These are phyloP conservation scores for Thyridium curvatum DNA, from an alignment of 2,329 filamentous ascomycete species.

Conservation along the genomic window DNA sequence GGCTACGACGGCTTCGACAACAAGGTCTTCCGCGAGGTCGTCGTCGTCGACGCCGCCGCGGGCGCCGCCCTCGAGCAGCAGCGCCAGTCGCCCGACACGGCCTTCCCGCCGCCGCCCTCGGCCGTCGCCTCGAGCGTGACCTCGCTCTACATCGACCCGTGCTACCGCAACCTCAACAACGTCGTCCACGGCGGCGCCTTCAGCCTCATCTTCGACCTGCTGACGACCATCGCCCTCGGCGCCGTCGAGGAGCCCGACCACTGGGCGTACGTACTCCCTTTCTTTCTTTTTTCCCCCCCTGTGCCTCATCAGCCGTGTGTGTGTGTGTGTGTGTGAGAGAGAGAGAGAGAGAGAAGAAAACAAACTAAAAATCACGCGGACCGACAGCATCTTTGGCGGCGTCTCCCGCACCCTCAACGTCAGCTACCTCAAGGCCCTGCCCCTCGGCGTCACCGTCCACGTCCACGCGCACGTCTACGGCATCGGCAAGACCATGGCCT, in stretches of 20 bases:
- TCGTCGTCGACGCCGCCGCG: slow-evolving; percentile 19
- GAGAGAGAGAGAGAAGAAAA: no score
- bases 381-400: slow-evolving; percentile 36
- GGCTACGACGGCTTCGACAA: slow-evolving; percentile 13
- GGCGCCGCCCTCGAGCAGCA: slow-evolving; percentile 6
- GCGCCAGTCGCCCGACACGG: not conserved
- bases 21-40: slow-evolving; percentile 11
- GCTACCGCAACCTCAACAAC: slow-evolving; percentile 37
- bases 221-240: slow-evolving; percentile 41
- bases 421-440: slow-evolving; percentile 43
- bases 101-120: slow-evolving; percentile 3
- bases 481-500: slow-evolving; percentile 42
- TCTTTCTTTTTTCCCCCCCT: slow-evolving; percentile 1
- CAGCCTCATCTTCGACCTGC: slow-evolving; percentile 48
- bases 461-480: slow-evolving; percentile 35
- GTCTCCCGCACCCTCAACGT: slow-evolving; percentile 42
- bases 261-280: slow-evolving; percentile 32
- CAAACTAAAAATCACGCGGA: no score
- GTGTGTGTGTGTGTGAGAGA: no score
- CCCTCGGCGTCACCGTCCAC: slow-evolving; percentile 29
- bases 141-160: slow-evolving; percentile 32
- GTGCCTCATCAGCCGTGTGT: slow-evolving; percentile 2
- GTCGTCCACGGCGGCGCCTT: slow-evolving; percentile 49
- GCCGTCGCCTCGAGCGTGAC: slow-evolving; percentile 28
- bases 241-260: slow-evolving; percentile 38